Base-by-base conservation (phyloP, 495 filamentous ascomycete genomes). In the Parathielavia hyrcaniae region DNA sequence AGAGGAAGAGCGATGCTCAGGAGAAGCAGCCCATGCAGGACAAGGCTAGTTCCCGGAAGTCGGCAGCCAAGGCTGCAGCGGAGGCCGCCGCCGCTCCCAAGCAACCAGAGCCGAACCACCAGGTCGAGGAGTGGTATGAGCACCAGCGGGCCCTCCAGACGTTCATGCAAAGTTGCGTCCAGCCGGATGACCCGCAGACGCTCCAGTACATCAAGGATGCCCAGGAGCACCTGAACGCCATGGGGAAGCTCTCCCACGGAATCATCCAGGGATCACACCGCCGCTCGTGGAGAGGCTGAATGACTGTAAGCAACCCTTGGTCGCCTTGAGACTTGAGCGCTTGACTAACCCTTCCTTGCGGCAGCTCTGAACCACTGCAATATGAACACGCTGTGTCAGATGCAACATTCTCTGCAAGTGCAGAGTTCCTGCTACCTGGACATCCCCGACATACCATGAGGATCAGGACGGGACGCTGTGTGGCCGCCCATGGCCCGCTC, bases 1-100 rank as follows among this genome's bases (percentile, higher is more conserved):
- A 79, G 73, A 67, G 77, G 22, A 79, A 79, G 76, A 75, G 52
- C 59, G 74, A 76, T 26, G 57, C 44, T 61, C 69, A 72, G 36
- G 72, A 76, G 55, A 70, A 74, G 60, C 41, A 55, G 40, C 26
- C 66, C 38, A 57, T 22, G 16, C 68, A 64, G 62, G 66, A 73
- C 38, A 73, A 76, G 59, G 61, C 70, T 55, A 68, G 63, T 60
- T 66, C 69, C 35, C 72, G 73, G 61, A 77, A 78, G 71, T 67
- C 71, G 9, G 67, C 63, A 57, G 64, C 66, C 41, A 55, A 55
- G 53, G 53, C 53, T 17, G 41, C 32, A 59, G 58, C 62, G 2
- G 61, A 63, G 32, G 53, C 64, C n/a, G 68, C 67, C 7, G 56
- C 67, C 53, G 67, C 67, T 40, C 52, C 64, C 47, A 67, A 71